A percentile compares a stretch with the other conserved stretches of the same genome.
Conservation (phyloP, 2,329 filamentous ascomycete genomes). For the Beauveria brongniartii region DNA sequence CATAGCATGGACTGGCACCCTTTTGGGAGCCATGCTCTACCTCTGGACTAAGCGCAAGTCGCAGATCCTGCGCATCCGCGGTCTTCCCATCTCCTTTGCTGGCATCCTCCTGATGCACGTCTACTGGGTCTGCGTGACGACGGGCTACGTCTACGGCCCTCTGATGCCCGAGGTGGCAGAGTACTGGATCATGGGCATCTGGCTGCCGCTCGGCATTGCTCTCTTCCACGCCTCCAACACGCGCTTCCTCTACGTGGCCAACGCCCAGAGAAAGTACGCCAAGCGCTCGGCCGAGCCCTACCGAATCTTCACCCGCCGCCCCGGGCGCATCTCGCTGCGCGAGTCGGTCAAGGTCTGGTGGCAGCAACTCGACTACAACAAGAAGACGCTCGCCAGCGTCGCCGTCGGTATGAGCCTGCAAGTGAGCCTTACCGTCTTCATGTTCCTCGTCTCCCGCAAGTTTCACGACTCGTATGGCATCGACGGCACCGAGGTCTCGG, state of each 20-base stretch:
- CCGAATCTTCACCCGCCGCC: conserved; percentile 14
- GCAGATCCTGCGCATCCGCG: conserved; percentile 33
- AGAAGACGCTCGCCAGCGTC: conserved; percentile 42
- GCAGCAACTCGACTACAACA: conserved; percentile 35
- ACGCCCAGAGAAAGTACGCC: conserved; percentile 40
- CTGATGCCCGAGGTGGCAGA: conserved; percentile 43
- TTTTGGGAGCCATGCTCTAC: conserved; percentile 32
- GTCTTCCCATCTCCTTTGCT: conserved; percentile 31
- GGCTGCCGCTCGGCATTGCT: conserved; percentile 56
- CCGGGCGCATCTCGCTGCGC: conserved; percentile 16
- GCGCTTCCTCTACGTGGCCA: conserved; percentile 51
- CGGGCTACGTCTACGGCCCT: conserved; percentile 31
- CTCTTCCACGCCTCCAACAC: conserved; percentile 58
- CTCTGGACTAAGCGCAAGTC: conserved; percentile 32
- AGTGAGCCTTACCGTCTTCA: conserved; percentile 49
- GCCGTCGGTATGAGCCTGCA: conserved; percentile 47
- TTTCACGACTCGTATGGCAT: conserved; percentile 56
- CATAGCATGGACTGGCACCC: conserved; percentile 29
- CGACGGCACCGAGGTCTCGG: conserved; percentile 51
- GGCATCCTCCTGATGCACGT: conserved; percentile 33
- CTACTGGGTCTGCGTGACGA: conserved; percentile 34
- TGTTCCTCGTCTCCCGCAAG: conserved; percentile 56
- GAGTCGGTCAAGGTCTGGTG: conserved; percentile 28
- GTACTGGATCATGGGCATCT: conserved; percentile 61
- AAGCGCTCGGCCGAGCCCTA: conserved; percentile 13